These are phyloP conservation scores for Sarcodon aspratus DNA, from an alignment of 768 basidiomycete species.

Conservation along the genomic window DNA sequence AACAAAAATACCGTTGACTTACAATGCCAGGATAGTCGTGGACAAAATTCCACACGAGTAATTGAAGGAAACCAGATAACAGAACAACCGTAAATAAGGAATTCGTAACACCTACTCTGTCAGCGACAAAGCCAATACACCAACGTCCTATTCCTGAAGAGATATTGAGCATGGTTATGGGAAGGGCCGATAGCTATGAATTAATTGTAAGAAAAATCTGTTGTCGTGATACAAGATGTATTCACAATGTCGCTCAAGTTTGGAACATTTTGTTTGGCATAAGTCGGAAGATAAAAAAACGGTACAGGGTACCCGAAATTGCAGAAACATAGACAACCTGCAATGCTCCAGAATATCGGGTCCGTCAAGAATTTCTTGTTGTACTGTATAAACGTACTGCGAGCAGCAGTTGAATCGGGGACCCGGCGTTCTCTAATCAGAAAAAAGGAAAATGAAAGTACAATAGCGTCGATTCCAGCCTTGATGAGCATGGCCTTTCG, in stretches of 20 bases:
- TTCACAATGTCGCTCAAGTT: constrained; percentile 6
- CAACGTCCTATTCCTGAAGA: constrained; percentile 15
- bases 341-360: constrained; percentile 22
- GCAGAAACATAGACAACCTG: constrained; percentile 18
- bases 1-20: not conserved
- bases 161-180: constrained; percentile 11
- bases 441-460: constrained; percentile 16
- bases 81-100: constrained; percentile 23
- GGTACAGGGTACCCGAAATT: constrained; percentile 11
- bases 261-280: constrained; percentile 8
- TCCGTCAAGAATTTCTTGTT: constrained; percentile 11
- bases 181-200: constrained; percentile 7
- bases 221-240: not conserved
- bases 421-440: constrained; percentile 19
- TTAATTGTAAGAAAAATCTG: not conserved
- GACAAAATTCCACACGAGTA: constrained; percentile 28
- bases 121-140: constrained; percentile 24
- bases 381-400: constrained; percentile 6
- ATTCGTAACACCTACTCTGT: constrained; percentile 27
- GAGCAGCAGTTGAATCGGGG: not conserved
- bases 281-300: constrained; percentile 11
- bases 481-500: constrained; percentile 20
- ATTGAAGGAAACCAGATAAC: constrained; percentile 22
- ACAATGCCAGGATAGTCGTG: constrained; percentile 18
- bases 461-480: constrained; percentile 15